A percentile compares a stretch with the other conserved stretches of the same genome.
Evolutionary conservation across 208 protist genomes (phyloP).

Genomic region (Acanthamoeba triangularis): DNA sequence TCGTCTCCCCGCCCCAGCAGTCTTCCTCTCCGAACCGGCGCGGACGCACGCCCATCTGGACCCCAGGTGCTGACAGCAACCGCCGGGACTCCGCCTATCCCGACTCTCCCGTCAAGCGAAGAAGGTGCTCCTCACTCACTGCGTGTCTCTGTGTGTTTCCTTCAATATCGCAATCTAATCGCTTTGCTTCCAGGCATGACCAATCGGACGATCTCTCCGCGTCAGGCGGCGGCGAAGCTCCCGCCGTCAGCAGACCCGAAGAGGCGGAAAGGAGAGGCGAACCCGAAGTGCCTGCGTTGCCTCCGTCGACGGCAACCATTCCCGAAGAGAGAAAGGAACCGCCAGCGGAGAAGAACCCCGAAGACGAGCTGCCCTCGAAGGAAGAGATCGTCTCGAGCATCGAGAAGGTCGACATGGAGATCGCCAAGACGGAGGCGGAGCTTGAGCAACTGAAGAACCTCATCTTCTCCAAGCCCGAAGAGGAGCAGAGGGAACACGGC

Average conservation of each 20-base stretch:
- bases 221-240: not conserved
- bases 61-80: not conserved
- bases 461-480: conserved; percentile 55
- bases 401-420: conserved; percentile 77
- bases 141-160: too few species aligned
- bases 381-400: conserved; percentile 76
- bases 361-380: conserved; percentile 68
- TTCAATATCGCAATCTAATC: not conserved
- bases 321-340: not conserved
- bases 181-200: not conserved
- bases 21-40: not conserved
- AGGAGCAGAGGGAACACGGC: conserved; percentile 37
- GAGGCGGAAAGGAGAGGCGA: not conserved
- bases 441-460: conserved; percentile 48
- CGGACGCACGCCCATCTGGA: not conserved
- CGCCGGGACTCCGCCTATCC: not conserved
- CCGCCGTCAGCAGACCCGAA: not conserved
- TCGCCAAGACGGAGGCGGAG: conserved; percentile 74
- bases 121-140: not conserved
- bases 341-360: not conserved
- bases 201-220: not conserved
- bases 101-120: not conserved
- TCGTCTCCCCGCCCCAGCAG: too few species aligned
- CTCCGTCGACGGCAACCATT: too few species aligned
- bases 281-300: not conserved